These are phyloP conservation scores for Moesziomyces antarcticus DNA, from an alignment of 1,284 basidiomycete genomes.

Conservation along the genomic window DNA sequence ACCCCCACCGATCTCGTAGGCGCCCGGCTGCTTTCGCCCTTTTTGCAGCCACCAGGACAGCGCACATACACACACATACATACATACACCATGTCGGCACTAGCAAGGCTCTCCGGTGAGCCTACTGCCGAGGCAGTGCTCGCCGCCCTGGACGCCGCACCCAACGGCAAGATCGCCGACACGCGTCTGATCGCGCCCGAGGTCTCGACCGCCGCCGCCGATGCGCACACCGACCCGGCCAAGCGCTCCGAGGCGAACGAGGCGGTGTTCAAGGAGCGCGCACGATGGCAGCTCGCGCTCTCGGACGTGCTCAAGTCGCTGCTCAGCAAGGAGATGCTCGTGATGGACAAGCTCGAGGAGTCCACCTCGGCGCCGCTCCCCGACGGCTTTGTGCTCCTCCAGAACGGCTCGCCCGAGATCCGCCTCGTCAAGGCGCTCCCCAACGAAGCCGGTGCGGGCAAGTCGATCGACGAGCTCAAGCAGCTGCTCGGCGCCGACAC, in stretches of 20 bases:
- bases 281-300: constrained; percentile 64
- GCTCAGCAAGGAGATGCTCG: constrained; percentile 61
- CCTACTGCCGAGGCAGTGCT: constrained; percentile 58
- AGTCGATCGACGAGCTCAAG: constrained; percentile 56
- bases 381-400: constrained; percentile 44
- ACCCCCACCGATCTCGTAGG: neutral
- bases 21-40: neutral
- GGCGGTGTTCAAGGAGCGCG: constrained; percentile 56
- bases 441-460: constrained; percentile 49
- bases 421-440: constrained; percentile 62
- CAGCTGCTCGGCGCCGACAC: constrained; percentile 61
- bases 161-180: constrained; percentile 55
- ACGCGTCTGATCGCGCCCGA: constrained; percentile 49
- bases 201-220: constrained; percentile 25
- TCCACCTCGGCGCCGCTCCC: constrained; percentile 44
- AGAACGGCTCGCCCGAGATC: constrained; percentile 62
- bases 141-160: constrained; percentile 46
- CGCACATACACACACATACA: neutral
- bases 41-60: neutral
- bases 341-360: constrained; percentile 54
- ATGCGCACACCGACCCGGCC: constrained; percentile 44
- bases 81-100: constrained; percentile 27
- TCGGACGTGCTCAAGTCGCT: constrained; percentile 62
- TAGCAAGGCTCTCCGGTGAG: constrained; percentile 32
- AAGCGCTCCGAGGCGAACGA: constrained; percentile 55